These are phyloP conservation scores for Globisporangium yorkense DNA, from an alignment of 352 stramenopile genomes.

Conservation along the genomic window DNA sequence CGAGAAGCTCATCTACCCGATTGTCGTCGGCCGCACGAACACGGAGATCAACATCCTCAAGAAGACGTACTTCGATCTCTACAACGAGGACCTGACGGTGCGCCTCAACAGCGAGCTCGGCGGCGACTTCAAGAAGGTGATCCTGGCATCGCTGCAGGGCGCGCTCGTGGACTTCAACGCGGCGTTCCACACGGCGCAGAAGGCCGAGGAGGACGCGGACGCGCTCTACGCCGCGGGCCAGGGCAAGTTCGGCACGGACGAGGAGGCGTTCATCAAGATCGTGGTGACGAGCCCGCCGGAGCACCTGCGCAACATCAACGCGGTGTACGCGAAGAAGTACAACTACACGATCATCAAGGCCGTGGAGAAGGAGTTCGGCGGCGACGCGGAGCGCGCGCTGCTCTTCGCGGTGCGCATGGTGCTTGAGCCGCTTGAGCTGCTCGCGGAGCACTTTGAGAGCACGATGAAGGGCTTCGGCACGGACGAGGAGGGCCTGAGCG, in stretches of 20 bases:
- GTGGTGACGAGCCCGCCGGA: conserved; percentile 51
- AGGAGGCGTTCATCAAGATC: conserved; percentile 61
- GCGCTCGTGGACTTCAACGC: conserved; percentile 46
- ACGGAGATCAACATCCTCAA: conserved; percentile 77
- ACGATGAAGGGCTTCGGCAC: conserved; percentile 72
- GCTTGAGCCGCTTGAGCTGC: conserved; percentile 55
- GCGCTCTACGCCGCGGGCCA: conserved; percentile 76
- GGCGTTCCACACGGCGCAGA: conserved; percentile 50
- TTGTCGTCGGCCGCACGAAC: conserved; percentile 64
- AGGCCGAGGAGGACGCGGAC: conserved; percentile 56
- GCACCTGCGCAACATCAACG: conserved; percentile 62
- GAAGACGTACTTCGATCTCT: conserved; percentile 64
- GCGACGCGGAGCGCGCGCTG: conserved; percentile 65
- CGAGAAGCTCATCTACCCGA: conserved; percentile 49
- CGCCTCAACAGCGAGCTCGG: conserved; percentile 61
- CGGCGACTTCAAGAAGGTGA: conserved; percentile 69
- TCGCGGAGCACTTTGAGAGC: conserved; percentile 63
- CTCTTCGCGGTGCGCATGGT: conserved; percentile 44
- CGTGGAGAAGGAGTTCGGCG: conserved; percentile 78
- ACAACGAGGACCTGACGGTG: conserved; percentile 59
- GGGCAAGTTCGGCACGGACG: conserved; percentile 64
- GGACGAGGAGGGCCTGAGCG: conserved; percentile 27
- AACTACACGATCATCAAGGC: conserved; percentile 74
- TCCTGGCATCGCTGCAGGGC: conserved; percentile 63
- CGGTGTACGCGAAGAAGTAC: conserved; percentile 71